Percentiles rank a stretch among this genome's conserved stretches.
phyloP scores from a whole-genome alignment of 139 green algal species.

The Chlamydomonas sphaeroides region DNA sequence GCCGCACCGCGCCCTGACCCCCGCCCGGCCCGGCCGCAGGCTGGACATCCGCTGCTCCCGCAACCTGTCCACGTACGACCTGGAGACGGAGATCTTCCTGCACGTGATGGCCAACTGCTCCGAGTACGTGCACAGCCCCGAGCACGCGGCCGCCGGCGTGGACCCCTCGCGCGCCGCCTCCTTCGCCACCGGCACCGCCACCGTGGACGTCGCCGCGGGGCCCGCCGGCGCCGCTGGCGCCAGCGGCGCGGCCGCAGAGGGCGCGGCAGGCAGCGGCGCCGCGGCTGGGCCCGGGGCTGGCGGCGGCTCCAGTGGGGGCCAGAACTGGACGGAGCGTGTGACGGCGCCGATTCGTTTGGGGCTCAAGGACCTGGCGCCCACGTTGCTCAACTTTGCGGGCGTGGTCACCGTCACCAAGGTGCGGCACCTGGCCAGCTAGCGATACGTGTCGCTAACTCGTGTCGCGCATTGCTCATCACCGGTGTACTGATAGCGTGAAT shows the following conservation, averaged over 20 bases:
- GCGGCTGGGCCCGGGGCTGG: too few species aligned
- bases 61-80: conserved; percentile 74
- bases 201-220: not conserved
- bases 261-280: not conserved
- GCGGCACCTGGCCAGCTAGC: too few species aligned
- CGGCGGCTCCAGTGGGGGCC: too few species aligned
- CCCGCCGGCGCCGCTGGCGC: not conserved
- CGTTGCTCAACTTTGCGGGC: conserved; percentile 70
- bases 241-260: not conserved
- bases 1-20: too few species aligned
- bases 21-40: too few species aligned
- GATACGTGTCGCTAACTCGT: conserved; percentile 28
- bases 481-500: too few species aligned
- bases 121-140: conserved; percentile 57
- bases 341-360: conserved; percentile 74
- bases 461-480: too few species aligned
- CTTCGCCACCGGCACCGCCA: not conserved
- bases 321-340: conserved; percentile 57
- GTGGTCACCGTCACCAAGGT: conserved; percentile 59
- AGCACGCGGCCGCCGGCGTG: conserved; percentile 43
- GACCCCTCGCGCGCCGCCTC: conserved; percentile 13
- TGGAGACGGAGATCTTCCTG: conserved; percentile 91
- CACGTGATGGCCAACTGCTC: conserved; percentile 72
- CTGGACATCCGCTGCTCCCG: conserved; percentile 69
- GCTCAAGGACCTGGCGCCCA: conserved; percentile 70